phyloP scores from a whole-genome alignment of 73 alveolate genomes.

The Blepharisma stoltei region DNA sequence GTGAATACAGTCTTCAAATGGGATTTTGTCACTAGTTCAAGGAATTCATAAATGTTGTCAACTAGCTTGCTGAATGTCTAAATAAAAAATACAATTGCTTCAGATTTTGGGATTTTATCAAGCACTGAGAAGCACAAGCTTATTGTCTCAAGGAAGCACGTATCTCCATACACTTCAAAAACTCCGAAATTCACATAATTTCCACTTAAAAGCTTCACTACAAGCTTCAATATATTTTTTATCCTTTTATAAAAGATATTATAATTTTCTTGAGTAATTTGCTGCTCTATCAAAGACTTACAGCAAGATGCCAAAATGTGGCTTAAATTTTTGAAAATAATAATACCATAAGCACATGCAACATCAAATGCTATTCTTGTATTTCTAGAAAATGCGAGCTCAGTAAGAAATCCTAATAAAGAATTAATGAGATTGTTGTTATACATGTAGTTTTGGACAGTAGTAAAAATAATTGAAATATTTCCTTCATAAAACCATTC shows the following conservation, averaged over 20 bases:
- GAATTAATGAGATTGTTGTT: background rate
- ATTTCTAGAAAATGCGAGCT: background rate
- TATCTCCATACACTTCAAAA: constrained; percentile 28
- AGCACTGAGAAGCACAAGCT: background rate
- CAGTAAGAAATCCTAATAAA: background rate
- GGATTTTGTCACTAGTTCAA: background rate
- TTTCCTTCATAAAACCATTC: constrained; percentile 2
- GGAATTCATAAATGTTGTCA: constrained; percentile 1
- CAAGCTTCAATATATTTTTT: background rate
- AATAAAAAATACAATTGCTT: constrained; percentile 1
- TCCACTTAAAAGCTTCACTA: constrained; percentile 4
- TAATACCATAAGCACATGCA: background rate
- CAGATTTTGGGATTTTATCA: background rate
- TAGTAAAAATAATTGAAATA: background rate
- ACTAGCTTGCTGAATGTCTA: background rate
- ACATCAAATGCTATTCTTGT: constrained; percentile 18
- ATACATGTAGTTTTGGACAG: background rate
- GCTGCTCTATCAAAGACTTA: background rate
- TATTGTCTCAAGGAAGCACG: background rate
- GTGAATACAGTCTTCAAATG: constrained; percentile 20
- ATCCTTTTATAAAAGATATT: background rate
- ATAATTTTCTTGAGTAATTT: background rate
- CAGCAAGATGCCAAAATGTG: background rate
- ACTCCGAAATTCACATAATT: constrained; percentile 27
- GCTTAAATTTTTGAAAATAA: constrained; percentile 20